Evolutionary conservation across 768 basidiomycete species (phyloP).

Genomic region (Pluteus cervinus): DNA sequence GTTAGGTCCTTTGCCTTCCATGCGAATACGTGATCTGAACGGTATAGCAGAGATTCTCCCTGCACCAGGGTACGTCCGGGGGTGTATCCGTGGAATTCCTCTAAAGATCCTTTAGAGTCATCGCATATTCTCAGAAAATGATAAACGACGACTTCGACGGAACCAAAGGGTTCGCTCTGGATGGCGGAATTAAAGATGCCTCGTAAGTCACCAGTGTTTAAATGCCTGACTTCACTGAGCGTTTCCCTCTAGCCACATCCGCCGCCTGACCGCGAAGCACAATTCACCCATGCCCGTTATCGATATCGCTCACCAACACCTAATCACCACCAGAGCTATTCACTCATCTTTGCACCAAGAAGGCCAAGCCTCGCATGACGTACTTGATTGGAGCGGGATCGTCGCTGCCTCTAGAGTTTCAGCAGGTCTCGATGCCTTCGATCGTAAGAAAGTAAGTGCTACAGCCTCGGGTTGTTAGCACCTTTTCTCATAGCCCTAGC

Average conservation of each 20-base stretch:
- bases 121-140: slow-evolving; percentile 64
- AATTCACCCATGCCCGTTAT: slow-evolving; percentile 68
- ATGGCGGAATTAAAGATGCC: slow-evolving; percentile 87
- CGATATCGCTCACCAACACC: slow-evolving; percentile 69
- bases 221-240: not conserved
- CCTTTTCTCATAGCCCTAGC: not conserved
- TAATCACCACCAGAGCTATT: slow-evolving; percentile 73
- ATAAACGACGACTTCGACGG: slow-evolving; percentile 71
- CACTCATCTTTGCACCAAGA: slow-evolving; percentile 45
- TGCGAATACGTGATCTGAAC: not conserved
- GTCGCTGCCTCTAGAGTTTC: slow-evolving; percentile 74
- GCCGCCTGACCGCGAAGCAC: slow-evolving; percentile 57
- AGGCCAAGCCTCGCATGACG: slow-evolving; percentile 40
- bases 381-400: slow-evolving; percentile 79
- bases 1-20: slow-evolving; percentile 23
- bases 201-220: slow-evolving; percentile 32
- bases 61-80: slow-evolving; percentile 43
- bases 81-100: not conserved
- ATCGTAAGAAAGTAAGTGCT: slow-evolving; percentile 25
- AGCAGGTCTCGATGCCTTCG: slow-evolving; percentile 54
- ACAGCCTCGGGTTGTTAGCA: not conserved
- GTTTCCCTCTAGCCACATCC: slow-evolving; percentile 47
- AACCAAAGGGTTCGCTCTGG: slow-evolving; percentile 67
- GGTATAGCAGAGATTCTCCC: slow-evolving; percentile 52
- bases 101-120: slow-evolving; percentile 28